Conservation (phyloP, 371 early-diverging fungal species). For the Syncephalastrum sp. region DNA sequence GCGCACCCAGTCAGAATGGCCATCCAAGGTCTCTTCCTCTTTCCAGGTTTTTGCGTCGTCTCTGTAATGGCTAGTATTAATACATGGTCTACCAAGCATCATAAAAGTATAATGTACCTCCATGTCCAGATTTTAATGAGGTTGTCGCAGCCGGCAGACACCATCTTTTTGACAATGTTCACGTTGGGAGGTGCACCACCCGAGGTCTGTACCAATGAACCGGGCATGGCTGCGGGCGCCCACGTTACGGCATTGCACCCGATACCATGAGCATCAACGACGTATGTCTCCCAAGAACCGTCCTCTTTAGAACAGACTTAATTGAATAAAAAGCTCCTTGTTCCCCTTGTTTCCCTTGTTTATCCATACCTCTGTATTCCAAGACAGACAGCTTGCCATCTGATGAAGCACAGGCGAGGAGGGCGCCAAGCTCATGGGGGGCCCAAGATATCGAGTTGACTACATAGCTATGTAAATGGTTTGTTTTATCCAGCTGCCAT, state of each 20-base stretch:
- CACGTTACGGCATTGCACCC: constrained; percentile 94
- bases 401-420: constrained; percentile 93
- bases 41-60: constrained; percentile 77
- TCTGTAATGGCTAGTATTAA: constrained; percentile 22
- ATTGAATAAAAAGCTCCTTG: neutral
- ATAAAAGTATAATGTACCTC: constrained; percentile 24
- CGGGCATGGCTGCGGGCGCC: constrained; percentile 90
- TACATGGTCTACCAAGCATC: neutral
- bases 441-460: constrained; percentile 97
- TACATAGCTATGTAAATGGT: constrained; percentile 17
- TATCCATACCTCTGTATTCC: constrained; percentile 77
- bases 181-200: constrained; percentile 58
- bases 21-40: constrained; percentile 81
- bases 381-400: constrained; percentile 93
- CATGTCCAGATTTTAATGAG: constrained; percentile 92
- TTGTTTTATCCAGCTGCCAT: neutral
- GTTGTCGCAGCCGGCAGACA: constrained; percentile 96
- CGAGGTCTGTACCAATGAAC: constrained; percentile 72
- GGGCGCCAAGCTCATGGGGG: constrained; percentile 94
- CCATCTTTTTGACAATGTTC: constrained; percentile 74
- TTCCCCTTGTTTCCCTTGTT: neutral
- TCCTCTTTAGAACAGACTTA: constrained; percentile 54
- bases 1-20: constrained; percentile 98
- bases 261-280: constrained; percentile 87
- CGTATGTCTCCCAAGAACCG: constrained; percentile 74